phyloP scores from a whole-genome alignment of 192 early-diverging fungal species.

The Linderina pennispora region DNA sequence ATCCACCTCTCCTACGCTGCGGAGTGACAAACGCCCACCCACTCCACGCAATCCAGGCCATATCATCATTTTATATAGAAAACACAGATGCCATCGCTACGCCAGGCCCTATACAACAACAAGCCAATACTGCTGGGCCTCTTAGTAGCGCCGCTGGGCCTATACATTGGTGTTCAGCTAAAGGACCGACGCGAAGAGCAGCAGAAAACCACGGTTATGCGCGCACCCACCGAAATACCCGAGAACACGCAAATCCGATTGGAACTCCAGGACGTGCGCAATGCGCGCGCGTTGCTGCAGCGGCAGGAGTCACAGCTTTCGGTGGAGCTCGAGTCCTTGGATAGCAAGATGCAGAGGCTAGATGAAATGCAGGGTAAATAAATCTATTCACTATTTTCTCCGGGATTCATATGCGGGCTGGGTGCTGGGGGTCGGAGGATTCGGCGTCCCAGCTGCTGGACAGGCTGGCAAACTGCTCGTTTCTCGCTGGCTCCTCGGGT shows the following conservation, averaged over 20 bases:
- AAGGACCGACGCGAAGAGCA: conserved; percentile 19
- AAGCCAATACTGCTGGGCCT: conserved; percentile 28
- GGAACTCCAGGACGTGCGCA: conserved; percentile 17
- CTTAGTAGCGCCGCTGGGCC: conserved; percentile 26
- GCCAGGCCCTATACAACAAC: conserved; percentile 10
- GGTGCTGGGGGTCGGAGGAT: too few relatives aligned
- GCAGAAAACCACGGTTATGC: too few relatives aligned
- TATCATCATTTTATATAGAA: too few relatives aligned
- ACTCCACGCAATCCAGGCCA: too few relatives aligned
- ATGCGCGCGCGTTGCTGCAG: conserved; percentile 4
- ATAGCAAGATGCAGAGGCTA: conserved; percentile 26
- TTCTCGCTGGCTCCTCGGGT: too few relatives aligned
- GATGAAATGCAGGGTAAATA: conserved; percentile 10
- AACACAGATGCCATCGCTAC: not conserved
- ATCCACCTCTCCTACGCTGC: too few relatives aligned
- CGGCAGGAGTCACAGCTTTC: conserved; percentile 16
- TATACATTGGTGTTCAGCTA: conserved; percentile 28
- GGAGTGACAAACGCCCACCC: not conserved
- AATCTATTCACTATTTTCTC: too few relatives aligned
- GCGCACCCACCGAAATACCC: conserved; percentile 8
- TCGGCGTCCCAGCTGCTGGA: too few relatives aligned
- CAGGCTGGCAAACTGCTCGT: too few relatives aligned
- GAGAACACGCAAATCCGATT: not conserved
- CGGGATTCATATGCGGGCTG: too few relatives aligned
- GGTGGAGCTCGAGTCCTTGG: conserved; percentile 25